phyloP scores from a whole-genome alignment of 2,329 filamentous ascomycete genomes.

The Periconia sp. region DNA sequence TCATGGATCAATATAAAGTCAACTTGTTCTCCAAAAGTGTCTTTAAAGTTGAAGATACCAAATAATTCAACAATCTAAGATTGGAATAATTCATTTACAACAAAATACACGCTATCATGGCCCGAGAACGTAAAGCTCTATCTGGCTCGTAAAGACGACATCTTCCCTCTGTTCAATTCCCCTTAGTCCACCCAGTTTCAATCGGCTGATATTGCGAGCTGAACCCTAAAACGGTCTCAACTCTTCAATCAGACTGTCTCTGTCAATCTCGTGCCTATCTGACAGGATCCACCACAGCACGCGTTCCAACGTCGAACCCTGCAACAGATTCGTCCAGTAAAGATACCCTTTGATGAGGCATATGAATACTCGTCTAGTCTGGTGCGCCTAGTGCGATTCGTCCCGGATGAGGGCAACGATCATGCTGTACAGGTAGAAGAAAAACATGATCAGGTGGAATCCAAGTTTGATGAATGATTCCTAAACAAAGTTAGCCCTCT shows the following conservation, averaged over 20 bases:
- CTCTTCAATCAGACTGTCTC: too few species aligned
- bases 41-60: too few species aligned
- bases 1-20: too few species aligned
- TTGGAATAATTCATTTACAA: slow-evolving; percentile 31
- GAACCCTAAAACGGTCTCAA: too few species aligned
- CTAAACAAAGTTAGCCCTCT: slow-evolving; percentile 53
- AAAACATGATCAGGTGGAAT: slow-evolving; percentile 99
- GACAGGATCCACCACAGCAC: too few species aligned
- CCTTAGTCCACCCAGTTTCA: slow-evolving; percentile 1
- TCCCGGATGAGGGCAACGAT: slow-evolving; percentile 96
- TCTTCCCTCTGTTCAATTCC: slow-evolving; percentile 2
- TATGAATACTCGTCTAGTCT: slow-evolving; percentile 20
- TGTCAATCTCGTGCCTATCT: too few species aligned
- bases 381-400: slow-evolving; percentile 71
- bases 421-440: slow-evolving; percentile 99
- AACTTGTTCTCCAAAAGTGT: too few species aligned
- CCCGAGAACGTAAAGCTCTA: slow-evolving; percentile 31
- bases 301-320: too few species aligned
- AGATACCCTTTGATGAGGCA: neutral
- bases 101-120: slow-evolving; percentile 42
- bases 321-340: too few species aligned
- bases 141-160: slow-evolving; percentile 10
- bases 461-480: slow-evolving; percentile 99
- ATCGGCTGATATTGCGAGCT: too few species aligned
- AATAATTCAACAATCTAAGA: too few species aligned